A percentile compares a stretch with the other conserved stretches of the same genome.
Evolutionary conservation across 1,284 basidiomycete genomes (phyloP).

Genomic region (Tranzscheliella williamsii): DNA sequence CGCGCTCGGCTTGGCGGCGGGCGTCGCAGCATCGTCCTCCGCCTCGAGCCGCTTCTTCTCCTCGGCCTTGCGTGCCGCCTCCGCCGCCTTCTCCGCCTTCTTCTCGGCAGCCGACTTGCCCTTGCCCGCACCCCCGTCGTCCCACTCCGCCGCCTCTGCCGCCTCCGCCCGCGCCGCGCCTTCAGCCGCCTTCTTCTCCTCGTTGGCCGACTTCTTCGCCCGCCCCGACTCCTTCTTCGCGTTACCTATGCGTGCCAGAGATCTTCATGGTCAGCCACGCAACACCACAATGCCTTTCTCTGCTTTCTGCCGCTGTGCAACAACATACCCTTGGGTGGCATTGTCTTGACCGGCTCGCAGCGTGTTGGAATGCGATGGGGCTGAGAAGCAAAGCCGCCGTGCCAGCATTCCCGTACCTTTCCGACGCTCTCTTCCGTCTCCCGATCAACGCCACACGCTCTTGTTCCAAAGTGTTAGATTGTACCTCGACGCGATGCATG

Average conservation of each 20-base stretch:
- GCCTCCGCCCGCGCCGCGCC: conserved; percentile 69
- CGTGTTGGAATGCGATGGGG: no score
- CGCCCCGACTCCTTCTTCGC: conserved; percentile 46
- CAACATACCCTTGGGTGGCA: conserved; percentile 4
- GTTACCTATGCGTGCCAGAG: no score
- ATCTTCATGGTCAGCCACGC: no score
- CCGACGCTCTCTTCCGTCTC: no score
- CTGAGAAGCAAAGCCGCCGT: no score
- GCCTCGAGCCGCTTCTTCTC: conserved; percentile 67
- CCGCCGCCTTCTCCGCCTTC: conserved; percentile 68
- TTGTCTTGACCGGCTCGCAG: no score
- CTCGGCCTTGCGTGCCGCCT: conserved; percentile 64
- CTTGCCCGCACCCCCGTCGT: conserved; percentile 65
- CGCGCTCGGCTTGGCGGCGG: conserved; percentile 70
- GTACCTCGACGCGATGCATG: no score
- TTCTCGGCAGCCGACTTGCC: conserved; percentile 74
- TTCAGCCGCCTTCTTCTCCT: conserved; percentile 72
- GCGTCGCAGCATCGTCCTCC: conserved; percentile 76
- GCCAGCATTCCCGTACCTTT: no score
- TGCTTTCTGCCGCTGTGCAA: no score
- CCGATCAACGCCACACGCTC: no score
- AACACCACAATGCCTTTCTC: no score
- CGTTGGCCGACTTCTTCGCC: conserved; percentile 91
- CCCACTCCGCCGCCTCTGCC: conserved; percentile 78
- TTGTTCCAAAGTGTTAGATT: no score